Conservation (phyloP, 768 basidiomycete species). For the Phaeolepiota aurea region DNA sequence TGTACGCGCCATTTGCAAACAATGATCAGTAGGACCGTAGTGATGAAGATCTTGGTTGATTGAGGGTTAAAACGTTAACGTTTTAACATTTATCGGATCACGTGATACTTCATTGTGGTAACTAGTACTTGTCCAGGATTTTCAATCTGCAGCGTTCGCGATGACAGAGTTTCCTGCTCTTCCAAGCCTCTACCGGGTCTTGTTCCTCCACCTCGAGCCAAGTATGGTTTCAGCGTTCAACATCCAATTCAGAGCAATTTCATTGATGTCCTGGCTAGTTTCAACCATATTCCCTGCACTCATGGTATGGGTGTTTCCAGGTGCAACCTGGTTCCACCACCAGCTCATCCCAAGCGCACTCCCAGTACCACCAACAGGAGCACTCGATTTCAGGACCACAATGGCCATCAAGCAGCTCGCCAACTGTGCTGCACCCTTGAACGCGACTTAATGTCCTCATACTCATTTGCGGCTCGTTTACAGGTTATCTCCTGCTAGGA, state of each 20-base stretch:
- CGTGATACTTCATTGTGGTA: too few relatives aligned
- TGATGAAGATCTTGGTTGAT: too few relatives aligned
- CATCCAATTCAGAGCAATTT: neutral
- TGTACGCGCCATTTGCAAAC: too few relatives aligned
- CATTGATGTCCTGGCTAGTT: constrained; percentile 19
- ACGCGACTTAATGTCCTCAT: neutral
- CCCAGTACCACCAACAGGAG: constrained; percentile 15
- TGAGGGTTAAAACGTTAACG: too few relatives aligned
- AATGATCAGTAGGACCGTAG: too few relatives aligned
- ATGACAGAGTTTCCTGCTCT: constrained; percentile 37
- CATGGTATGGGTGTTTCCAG: constrained; percentile 43
- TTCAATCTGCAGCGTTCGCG: too few relatives aligned
- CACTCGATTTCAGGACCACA: constrained; percentile 33
- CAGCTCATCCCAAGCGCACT: constrained; percentile 39
- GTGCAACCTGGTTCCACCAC: constrained; percentile 52
- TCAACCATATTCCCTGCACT: constrained; percentile 44
- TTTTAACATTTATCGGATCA: too few relatives aligned
- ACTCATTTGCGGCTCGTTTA: constrained; percentile 1
- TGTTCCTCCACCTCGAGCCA: constrained; percentile 56
- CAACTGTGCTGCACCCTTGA: constrained; percentile 41
- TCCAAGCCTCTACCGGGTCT: constrained; percentile 44
- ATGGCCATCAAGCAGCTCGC: constrained; percentile 58
- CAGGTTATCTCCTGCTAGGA: constrained; percentile 59
- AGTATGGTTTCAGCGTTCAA: constrained; percentile 18
- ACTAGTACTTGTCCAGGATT: too few relatives aligned